Percentiles rank a stretch among this genome's conserved stretches.
Conservation (phyloP, 768 basidiomycete genomes). For the Boletus pseudo-olivaceus region DNA sequence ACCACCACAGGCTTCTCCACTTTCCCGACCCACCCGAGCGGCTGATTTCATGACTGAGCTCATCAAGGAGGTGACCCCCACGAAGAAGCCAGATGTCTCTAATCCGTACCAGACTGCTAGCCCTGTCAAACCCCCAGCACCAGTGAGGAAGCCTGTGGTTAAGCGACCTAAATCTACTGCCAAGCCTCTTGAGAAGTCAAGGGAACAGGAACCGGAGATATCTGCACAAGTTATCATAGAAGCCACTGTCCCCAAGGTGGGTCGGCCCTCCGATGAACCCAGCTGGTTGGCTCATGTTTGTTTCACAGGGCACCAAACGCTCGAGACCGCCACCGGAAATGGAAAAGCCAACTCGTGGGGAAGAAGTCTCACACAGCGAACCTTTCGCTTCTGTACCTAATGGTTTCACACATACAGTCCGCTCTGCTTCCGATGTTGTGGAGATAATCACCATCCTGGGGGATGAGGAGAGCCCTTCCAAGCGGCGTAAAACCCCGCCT, state of each 20-base stretch:
- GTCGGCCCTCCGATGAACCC: conserved; percentile 15
- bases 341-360: conserved; percentile 31
- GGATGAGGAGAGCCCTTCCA: conserved; percentile 38
- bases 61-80: conserved; percentile 66
- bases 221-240: conserved; percentile 72
- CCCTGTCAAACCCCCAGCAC: conserved; percentile 52
- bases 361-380: conserved; percentile 8
- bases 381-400: conserved; percentile 13
- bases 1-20: conserved; percentile 32
- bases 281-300: conserved; percentile 8
- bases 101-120: conserved; percentile 78
- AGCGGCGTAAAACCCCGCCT: conserved; percentile 46
- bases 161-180: conserved; percentile 37
- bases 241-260: conserved; percentile 70
- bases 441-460: conserved; percentile 40
- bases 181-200: conserved; percentile 34
- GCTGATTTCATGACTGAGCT: conserved; percentile 67
- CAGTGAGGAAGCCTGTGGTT: conserved; percentile 37
- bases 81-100: conserved; percentile 60
- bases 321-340: conserved; percentile 65
- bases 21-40: conserved; percentile 52
- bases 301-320: conserved; percentile 67
- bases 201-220: conserved; percentile 28
- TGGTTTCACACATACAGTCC: conserved; percentile 8
- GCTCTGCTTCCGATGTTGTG: conserved; percentile 4